These are phyloP conservation scores for Fallopia convolvulus DNA, from an alignment of 148 eudicot species.

Conservation along the genomic window DNA sequence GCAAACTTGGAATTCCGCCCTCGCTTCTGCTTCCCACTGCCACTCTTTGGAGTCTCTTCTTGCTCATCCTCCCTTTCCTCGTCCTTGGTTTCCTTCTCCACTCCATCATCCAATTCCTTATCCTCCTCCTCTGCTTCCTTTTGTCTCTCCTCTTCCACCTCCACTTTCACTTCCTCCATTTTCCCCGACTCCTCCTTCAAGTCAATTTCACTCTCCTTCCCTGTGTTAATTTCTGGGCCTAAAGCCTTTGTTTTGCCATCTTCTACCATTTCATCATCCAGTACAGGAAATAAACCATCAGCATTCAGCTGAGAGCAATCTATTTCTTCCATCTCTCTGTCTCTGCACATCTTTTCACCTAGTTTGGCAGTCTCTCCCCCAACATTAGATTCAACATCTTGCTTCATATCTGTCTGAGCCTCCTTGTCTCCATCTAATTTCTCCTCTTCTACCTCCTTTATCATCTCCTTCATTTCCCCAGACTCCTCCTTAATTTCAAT, in stretches of 20 bases:
- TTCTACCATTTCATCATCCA: background rate
- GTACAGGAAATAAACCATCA: background rate
- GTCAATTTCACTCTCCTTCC: slow-evolving; percentile 9
- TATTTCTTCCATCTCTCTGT: background rate
- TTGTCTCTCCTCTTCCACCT: slow-evolving; percentile 1
- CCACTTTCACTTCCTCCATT: background rate
- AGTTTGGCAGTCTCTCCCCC: background rate
- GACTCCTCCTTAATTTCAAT: slow-evolving; percentile 13
- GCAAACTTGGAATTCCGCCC: slow-evolving; percentile 34
- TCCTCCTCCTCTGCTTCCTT: slow-evolving; percentile 8
- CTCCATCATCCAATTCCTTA: background rate
- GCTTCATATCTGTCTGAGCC: background rate
- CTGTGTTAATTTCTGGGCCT: background rate
- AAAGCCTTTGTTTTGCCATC: background rate
- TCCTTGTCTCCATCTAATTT: background rate
- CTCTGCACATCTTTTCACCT: background rate
- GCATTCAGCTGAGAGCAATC: background rate
- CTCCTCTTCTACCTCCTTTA: background rate
- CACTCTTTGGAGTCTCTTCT: slow-evolving; percentile 28
- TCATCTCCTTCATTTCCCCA: slow-evolving; percentile 5
- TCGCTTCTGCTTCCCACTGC: slow-evolving; percentile 75
- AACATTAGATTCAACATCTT: background rate
- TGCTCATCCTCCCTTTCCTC: slow-evolving; percentile 15
- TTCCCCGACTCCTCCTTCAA: slow-evolving; percentile 8
- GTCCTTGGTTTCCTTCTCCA: background rate